phyloP scores from a whole-genome alignment of 768 basidiomycete species.

The Termitomyces sp. region DNA sequence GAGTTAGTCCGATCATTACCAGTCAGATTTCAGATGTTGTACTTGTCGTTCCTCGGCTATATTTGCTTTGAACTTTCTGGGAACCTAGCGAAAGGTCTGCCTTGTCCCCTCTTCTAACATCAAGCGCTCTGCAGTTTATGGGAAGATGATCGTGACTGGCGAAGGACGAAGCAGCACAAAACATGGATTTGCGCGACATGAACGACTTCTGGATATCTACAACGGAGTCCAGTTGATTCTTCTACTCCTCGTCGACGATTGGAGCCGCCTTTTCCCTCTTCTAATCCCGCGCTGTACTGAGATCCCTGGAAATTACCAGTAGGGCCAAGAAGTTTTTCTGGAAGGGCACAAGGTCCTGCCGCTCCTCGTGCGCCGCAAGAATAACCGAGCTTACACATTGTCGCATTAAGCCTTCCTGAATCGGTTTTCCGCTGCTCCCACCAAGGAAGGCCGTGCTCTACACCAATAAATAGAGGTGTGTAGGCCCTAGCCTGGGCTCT shows the following conservation, averaged over 20 bases:
- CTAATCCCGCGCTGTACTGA: not conserved
- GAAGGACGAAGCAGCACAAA: conserved; percentile 42
- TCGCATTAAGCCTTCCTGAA: conserved; percentile 53
- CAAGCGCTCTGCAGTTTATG: conserved; percentile 41
- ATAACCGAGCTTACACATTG: conserved; percentile 56
- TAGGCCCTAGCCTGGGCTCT: conserved; percentile 17
- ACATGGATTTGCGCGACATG: conserved; percentile 41
- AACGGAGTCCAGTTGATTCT: conserved; percentile 43
- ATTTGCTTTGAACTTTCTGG: conserved; percentile 22
- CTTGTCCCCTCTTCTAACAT: conserved; percentile 43
- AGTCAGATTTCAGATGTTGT: not conserved
- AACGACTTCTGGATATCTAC: conserved; percentile 45
- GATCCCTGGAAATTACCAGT: not conserved
- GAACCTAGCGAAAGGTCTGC: conserved; percentile 39
- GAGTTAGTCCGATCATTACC: too few relatives aligned
- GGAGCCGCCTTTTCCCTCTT: conserved; percentile 16
- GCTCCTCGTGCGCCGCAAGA: conserved; percentile 36
- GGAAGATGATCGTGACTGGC: conserved; percentile 54
- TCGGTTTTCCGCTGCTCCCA: conserved; percentile 56
- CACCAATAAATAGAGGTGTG: conserved; percentile 43
- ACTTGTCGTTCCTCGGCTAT: not conserved
- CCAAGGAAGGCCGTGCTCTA: conserved; percentile 41
- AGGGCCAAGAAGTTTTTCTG: conserved; percentile 57
- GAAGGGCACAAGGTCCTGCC: conserved; percentile 56
- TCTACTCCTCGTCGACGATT: conserved; percentile 57